Percentiles rank a stretch among this genome's conserved stretches.
These are phyloP conservation scores for Arachis stenosperma DNA, from an alignment of 306 rosid genomes.

Conservation along the genomic window DNA sequence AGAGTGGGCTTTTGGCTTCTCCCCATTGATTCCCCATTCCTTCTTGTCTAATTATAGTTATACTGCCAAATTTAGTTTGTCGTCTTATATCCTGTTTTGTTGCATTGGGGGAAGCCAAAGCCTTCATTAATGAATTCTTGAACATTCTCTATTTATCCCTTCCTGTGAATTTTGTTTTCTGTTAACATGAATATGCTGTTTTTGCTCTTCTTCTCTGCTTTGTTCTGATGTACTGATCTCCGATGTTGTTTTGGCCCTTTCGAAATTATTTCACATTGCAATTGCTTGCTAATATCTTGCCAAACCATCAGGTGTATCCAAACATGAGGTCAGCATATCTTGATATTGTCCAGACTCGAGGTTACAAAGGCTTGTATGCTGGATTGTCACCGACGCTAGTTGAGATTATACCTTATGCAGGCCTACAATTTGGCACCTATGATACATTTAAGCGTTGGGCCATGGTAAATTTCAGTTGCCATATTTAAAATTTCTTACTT, in stretches of 20 bases:
- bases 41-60: not conserved
- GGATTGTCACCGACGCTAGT: constrained; percentile 93
- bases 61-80: not conserved
- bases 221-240: constrained; percentile 21
- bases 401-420: constrained; percentile 97
- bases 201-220: constrained; percentile 19
- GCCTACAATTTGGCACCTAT: constrained; percentile 91
- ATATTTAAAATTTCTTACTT: constrained; percentile 11
- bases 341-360: constrained; percentile 69
- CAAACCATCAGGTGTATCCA: constrained; percentile 71
- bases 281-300: constrained; percentile 33
- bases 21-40: not conserved
- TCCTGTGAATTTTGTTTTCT: not conserved
- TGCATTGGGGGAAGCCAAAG: not conserved
- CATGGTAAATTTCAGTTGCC: constrained; percentile 53
- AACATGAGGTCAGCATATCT: constrained; percentile 86
- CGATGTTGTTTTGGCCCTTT: constrained; percentile 14
- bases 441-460: constrained; percentile 96
- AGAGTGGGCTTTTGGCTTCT: not conserved
- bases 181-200: not conserved
- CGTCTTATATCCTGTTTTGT: not conserved
- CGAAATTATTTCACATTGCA: constrained; percentile 23
- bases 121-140: constrained; percentile 21
- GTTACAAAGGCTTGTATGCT: constrained; percentile 79
- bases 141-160: not conserved